phyloP scores from a whole-genome alignment of 2,329 filamentous ascomycete species.

The Trichoderma harzianum region DNA sequence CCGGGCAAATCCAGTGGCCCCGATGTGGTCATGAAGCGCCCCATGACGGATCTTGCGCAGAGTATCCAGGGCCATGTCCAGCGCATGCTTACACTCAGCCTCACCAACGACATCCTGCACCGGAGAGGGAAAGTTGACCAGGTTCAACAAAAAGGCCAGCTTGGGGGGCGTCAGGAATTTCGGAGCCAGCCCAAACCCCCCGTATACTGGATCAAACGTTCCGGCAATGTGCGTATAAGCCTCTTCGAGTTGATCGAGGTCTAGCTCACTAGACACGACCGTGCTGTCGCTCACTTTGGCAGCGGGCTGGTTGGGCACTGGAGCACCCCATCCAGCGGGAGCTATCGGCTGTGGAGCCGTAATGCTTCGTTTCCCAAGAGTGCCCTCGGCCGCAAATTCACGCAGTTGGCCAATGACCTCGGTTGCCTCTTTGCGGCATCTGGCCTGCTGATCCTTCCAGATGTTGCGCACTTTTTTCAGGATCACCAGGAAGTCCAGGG shows the following conservation, averaged over 20 bases:
- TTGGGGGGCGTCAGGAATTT: conserved; percentile 92
- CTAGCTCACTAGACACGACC: conserved; percentile 63
- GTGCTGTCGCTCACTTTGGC: conserved; percentile 24
- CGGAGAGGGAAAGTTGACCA: conserved; percentile 66
- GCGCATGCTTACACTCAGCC: conserved; percentile 69
- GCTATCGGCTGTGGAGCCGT: conserved; percentile 29
- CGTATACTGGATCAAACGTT: conserved; percentile 75
- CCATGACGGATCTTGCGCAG: conserved; percentile 67
- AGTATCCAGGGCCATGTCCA: conserved; percentile 76
- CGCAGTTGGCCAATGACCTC: conserved; percentile 77
- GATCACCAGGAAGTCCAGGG: conserved; percentile 79
- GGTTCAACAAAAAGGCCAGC: conserved; percentile 73
- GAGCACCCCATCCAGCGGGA: conserved; percentile 31
- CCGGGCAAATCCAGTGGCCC: conserved; percentile 55
- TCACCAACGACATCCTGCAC: conserved; percentile 87
- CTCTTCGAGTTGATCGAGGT: conserved; percentile 88
- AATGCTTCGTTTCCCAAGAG: conserved; percentile 49
- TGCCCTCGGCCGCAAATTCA: conserved; percentile 87
- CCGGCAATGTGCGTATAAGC: conserved; percentile 76
- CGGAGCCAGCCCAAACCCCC: conserved; percentile 76
- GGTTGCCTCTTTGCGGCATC: conserved; percentile 78
- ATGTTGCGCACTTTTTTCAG: conserved; percentile 69
- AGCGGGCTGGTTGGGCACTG: conserved; percentile 28
- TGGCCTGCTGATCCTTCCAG: conserved; percentile 81
- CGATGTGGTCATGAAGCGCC: conserved; percentile 54